phyloP scores from a whole-genome alignment of 306 rosid species.

The Cicer arietinum region DNA sequence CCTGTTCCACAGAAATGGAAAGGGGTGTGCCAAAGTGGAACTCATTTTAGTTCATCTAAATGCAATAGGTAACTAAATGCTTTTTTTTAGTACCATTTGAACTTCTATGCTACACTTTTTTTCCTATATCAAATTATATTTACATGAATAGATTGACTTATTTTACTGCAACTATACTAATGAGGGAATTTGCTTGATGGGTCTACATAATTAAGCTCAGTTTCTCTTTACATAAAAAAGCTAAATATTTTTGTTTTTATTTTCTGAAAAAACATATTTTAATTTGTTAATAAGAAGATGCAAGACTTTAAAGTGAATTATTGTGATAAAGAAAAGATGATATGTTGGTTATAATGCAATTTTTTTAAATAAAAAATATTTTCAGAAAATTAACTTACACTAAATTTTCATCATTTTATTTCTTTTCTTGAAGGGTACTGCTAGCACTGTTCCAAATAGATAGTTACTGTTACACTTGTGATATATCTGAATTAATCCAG shows the following conservation, averaged over 20 bases:
- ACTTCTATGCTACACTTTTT: not conserved
- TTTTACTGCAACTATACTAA: not conserved
- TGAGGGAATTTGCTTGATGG: constrained; percentile 28
- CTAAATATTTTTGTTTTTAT: not conserved
- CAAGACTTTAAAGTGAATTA: no score
- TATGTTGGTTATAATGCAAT: no score
- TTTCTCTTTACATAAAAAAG: constrained; percentile 3
- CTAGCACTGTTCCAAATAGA: no score
- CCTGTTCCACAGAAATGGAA: constrained; percentile 80
- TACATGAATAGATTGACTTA: not conserved
- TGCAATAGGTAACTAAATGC: constrained; percentile 62
- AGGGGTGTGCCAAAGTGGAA: constrained; percentile 77
- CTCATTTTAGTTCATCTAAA: constrained; percentile 61
- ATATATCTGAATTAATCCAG: not conserved
- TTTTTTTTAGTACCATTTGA: not conserved
- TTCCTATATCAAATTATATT: constrained; percentile 12
- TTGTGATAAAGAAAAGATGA: no score
- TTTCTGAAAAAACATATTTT: no score
- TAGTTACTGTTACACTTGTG: no score
- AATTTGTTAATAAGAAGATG: no score
- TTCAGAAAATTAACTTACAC: not conserved
- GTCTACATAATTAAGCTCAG: constrained; percentile 17
- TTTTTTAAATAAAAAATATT: no score
- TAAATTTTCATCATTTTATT: constrained; percentile 2
- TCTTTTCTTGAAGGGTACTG: not conserved